Evolutionary conservation across 495 filamentous ascomycete genomes (phyloP).

Genomic region (Podospora pseudoanserina): DNA sequence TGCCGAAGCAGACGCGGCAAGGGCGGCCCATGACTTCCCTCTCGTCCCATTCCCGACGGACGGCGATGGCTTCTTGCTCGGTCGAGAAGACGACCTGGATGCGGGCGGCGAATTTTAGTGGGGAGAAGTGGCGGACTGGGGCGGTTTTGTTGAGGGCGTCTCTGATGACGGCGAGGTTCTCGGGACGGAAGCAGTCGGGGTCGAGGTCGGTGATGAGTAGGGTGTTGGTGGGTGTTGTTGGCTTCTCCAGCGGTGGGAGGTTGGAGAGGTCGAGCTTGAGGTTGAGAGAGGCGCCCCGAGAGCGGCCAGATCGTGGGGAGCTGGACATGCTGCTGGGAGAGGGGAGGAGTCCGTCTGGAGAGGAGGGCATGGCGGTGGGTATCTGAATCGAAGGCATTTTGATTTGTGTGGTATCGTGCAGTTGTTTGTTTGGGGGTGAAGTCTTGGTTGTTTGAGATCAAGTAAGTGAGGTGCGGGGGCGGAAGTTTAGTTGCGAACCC

Average conservation of each 20-base stretch:
- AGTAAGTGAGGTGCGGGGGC: background rate
- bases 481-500: background rate
- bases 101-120: slow-evolving; percentile 86
- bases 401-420: background rate
- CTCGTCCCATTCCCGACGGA: slow-evolving; percentile 69
- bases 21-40: slow-evolving; percentile 64
- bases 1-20: slow-evolving; percentile 85
- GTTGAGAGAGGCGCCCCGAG: slow-evolving; percentile 36
- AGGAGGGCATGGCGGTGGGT: background rate
- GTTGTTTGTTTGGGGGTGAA: too few species aligned
- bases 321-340: slow-evolving; percentile 32
- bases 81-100: slow-evolving; percentile 82
- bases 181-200: slow-evolving; percentile 70
- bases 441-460: background rate
- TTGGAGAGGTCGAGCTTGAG: slow-evolving; percentile 78
- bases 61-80: slow-evolving; percentile 62
- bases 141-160: slow-evolving; percentile 63
- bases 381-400: background rate
- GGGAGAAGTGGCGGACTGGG: slow-evolving; percentile 81
- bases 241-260: slow-evolving; percentile 72
- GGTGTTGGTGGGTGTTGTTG: slow-evolving; percentile 84
- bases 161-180: slow-evolving; percentile 73
- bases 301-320: slow-evolving; percentile 24
- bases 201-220: slow-evolving; percentile 91
- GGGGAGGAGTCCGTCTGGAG: slow-evolving; percentile 22